Conservation (phyloP, 2,329 filamentous ascomycete species). For the Teratosphaeria epicoccoides region DNA sequence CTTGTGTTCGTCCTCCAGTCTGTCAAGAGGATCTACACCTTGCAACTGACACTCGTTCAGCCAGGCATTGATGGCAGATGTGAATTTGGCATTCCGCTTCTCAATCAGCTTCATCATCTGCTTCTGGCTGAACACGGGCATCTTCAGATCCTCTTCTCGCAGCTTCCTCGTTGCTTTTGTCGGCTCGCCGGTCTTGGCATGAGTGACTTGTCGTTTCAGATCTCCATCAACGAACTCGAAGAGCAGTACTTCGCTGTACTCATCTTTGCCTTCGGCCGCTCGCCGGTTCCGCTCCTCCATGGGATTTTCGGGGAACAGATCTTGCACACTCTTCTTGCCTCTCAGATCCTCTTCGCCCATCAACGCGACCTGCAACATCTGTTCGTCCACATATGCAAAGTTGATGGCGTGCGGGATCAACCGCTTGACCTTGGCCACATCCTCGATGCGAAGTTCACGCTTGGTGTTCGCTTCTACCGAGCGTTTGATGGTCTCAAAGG, state of each 20-base stretch:
- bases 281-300: slow-evolving; percentile 26
- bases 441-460: slow-evolving; percentile 57
- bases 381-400: slow-evolving; percentile 79
- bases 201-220: slow-evolving; percentile 65
- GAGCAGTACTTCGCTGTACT: slow-evolving; percentile 56
- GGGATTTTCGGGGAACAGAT: slow-evolving; percentile 36
- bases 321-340: slow-evolving; percentile 44
- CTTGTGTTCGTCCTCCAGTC: slow-evolving; percentile 50
- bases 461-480: slow-evolving; percentile 77
- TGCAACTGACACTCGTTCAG: slow-evolving; percentile 61
- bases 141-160: slow-evolving; percentile 69
- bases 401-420: slow-evolving; percentile 68
- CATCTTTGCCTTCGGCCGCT: slow-evolving; percentile 26
- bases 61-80: slow-evolving; percentile 64
- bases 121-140: slow-evolving; percentile 87
- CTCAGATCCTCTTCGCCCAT: slow-evolving; percentile 59
- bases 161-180: slow-evolving; percentile 57
- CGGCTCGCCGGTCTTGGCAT: slow-evolving; percentile 63
- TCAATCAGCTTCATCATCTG: slow-evolving; percentile 84
- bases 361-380: slow-evolving; percentile 68
- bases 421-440: slow-evolving; percentile 72
- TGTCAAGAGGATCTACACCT: slow-evolving; percentile 55
- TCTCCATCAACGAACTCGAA: slow-evolving; percentile 93
- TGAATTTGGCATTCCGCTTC: slow-evolving; percentile 77
- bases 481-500: slow-evolving; percentile 75